Percentiles rank a stretch among this genome's conserved stretches.
Evolutionary conservation across 1,284 basidiomycete species (phyloP).

Genomic region (Amylostereum chailletii): DNA sequence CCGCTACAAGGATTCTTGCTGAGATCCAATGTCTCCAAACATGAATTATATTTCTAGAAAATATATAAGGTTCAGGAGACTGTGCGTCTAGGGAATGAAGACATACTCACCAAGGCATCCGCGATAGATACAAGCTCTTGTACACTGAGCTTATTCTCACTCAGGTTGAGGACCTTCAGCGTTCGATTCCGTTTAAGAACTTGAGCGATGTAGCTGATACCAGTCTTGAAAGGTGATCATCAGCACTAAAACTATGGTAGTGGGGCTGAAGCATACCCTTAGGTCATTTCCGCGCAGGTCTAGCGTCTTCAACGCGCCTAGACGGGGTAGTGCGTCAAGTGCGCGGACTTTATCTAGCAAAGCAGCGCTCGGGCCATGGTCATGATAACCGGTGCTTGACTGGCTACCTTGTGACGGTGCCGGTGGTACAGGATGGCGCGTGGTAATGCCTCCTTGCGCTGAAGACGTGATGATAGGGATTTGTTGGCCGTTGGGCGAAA

Average conservation of each 20-base stretch:
- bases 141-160: conserved; percentile 89
- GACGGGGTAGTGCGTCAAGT: conserved; percentile 74
- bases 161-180: conserved; percentile 87
- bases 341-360: conserved; percentile 75
- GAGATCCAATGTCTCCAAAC: conserved; percentile 89
- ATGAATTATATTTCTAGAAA: conserved; percentile 85
- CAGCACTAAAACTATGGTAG: conserved; percentile 5
- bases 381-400: conserved; percentile 12
- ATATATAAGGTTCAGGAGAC: neutral
- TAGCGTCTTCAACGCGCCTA: conserved; percentile 81
- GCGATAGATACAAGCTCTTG: conserved; percentile 75
- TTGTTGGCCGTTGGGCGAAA: conserved; percentile 46
- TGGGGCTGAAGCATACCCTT: conserved; percentile 34
- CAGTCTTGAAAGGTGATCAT: conserved; percentile 32
- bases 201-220: conserved; percentile 87
- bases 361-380: conserved; percentile 62
- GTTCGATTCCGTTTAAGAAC: conserved; percentile 95
- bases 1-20: conserved; percentile 92
- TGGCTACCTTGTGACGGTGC: conserved; percentile 7
- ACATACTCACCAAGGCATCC: conserved; percentile 71
- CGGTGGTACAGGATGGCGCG: conserved; percentile 40
- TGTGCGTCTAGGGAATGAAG: neutral
- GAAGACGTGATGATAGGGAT: conserved; percentile 71
- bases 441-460: conserved; percentile 70
- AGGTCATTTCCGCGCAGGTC: conserved; percentile 92